These are phyloP conservation scores for Corrigiola litoralis DNA, from an alignment of 179 eudicot genomes.

Conservation along the genomic window DNA sequence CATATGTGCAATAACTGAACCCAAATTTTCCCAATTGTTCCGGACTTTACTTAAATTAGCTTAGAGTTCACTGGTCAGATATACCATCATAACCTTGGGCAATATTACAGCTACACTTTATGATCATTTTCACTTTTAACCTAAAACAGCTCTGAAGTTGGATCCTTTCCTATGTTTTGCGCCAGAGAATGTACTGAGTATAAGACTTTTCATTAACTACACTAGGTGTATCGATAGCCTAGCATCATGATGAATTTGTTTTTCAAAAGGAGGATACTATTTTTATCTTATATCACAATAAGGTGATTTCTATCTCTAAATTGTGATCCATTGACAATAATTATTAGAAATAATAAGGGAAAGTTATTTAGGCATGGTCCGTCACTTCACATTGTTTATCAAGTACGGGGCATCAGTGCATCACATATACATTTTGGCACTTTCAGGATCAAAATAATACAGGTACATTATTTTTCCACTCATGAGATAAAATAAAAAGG, in stretches of 20 bases:
- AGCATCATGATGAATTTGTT: too few species aligned
- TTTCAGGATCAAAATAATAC: not conserved
- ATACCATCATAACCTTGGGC: not conserved
- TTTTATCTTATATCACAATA: too few species aligned
- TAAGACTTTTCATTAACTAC: not conserved
- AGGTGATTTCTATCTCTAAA: too few species aligned
- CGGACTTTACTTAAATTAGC: constrained; percentile 1
- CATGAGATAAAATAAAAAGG: not conserved
- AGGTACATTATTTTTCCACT: not conserved
- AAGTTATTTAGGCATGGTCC: too few species aligned
- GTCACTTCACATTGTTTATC: too few species aligned
- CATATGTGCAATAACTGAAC: constrained; percentile 25
- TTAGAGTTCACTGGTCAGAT: not conserved
- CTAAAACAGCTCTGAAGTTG: constrained; percentile 2
- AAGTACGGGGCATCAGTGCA: not conserved
- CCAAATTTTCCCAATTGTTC: not conserved
- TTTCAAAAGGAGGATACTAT: too few species aligned
- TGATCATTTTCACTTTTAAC: not conserved
- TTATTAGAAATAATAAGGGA: too few species aligned
- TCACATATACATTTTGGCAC: not conserved
- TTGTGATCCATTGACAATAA: too few species aligned
- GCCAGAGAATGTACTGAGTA: constrained; percentile 1
- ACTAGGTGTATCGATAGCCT: not conserved
- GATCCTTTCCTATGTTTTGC: not conserved
- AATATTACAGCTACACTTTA: not conserved